Conservation (phyloP, 2,329 filamentous ascomycete species). For the Sporothrix brunneoviolacea region DNA sequence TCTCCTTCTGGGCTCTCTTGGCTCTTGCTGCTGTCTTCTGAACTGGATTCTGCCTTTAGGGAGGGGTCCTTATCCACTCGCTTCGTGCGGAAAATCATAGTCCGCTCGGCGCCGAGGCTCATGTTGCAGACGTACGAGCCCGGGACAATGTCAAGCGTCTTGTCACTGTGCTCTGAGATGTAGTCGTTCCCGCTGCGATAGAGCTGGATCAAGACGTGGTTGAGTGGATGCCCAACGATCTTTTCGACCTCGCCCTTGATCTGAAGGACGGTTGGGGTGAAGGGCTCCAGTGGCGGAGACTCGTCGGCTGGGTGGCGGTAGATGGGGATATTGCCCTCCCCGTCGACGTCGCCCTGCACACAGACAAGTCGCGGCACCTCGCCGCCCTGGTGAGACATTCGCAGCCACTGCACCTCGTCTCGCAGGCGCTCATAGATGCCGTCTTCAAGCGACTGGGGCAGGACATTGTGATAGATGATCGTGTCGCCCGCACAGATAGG, state of each 20-base stretch:
- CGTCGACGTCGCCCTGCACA: constrained; percentile 67
- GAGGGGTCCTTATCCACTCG: constrained; percentile 42
- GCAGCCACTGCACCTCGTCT: constrained; percentile 76
- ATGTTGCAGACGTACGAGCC: constrained; percentile 85
- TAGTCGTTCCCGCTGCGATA: constrained; percentile 87
- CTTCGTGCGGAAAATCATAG: constrained; percentile 84
- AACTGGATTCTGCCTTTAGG: constrained; percentile 13
- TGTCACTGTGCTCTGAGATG: constrained; percentile 95
- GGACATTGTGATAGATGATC: constrained; percentile 61
- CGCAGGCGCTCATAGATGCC: constrained; percentile 64
- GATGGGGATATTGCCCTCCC: constrained; percentile 72
- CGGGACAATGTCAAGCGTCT: constrained; percentile 82
- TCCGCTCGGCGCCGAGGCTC: constrained; percentile 84
- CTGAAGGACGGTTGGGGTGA: constrained; percentile 63
- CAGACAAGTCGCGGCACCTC: constrained; percentile 87
- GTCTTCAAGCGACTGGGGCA: constrained; percentile 50
- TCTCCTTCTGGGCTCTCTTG: not conserved
- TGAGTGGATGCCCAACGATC: constrained; percentile 70
- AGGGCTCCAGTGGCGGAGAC: constrained; percentile 68
- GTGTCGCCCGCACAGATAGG: constrained; percentile 76
- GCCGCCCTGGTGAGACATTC: constrained; percentile 86
- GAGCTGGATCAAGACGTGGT: constrained; percentile 87
- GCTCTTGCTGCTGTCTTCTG: constrained; percentile 8
- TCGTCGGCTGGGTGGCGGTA: constrained; percentile 93
- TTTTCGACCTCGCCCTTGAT: constrained; percentile 65